Conservation (phyloP, 345 rosid genomes). For the Mercurialis annua region DNA sequence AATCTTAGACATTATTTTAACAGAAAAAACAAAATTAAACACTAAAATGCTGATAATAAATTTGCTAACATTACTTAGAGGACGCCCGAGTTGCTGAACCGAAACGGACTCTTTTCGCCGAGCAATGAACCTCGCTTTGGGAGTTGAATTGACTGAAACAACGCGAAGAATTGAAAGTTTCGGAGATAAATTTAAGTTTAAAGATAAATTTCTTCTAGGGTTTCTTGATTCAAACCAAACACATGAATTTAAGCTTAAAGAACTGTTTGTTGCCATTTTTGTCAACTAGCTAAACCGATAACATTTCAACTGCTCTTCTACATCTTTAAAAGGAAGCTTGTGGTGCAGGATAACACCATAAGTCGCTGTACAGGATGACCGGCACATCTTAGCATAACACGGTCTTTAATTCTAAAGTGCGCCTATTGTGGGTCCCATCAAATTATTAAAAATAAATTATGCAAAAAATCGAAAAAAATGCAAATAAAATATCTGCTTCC, state of each 20-base stretch:
- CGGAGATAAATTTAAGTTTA: conserved; percentile 21
- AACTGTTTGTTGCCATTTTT: conserved; percentile 27
- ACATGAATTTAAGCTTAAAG: conserved; percentile 22
- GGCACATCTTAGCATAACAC: background rate
- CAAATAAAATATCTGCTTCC: no score
- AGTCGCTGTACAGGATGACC: background rate
- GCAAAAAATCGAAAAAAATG: background rate
- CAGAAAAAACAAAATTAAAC: conserved; percentile 11
- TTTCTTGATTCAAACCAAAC: conserved; percentile 28
- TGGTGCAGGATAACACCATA: conserved; percentile 10
- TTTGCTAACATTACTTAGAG: conserved; percentile 60
- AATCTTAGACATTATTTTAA: background rate
- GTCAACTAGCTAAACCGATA: background rate
- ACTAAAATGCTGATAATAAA: background rate
- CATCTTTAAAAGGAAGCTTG: no score
- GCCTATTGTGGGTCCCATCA: background rate
- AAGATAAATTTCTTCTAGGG: conserved; percentile 17
- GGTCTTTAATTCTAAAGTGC: background rate
- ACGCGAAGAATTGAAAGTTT: conserved; percentile 34
- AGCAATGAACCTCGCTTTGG: conserved; percentile 70
- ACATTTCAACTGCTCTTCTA: background rate
- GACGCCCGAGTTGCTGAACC: conserved; percentile 70
- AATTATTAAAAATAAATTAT: background rate
- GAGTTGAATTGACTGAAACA: conserved; percentile 44
- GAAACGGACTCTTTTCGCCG: conserved; percentile 74